Base-by-base conservation (phyloP, 2,329 filamentous ascomycete species). In the Calycina marina region DNA sequence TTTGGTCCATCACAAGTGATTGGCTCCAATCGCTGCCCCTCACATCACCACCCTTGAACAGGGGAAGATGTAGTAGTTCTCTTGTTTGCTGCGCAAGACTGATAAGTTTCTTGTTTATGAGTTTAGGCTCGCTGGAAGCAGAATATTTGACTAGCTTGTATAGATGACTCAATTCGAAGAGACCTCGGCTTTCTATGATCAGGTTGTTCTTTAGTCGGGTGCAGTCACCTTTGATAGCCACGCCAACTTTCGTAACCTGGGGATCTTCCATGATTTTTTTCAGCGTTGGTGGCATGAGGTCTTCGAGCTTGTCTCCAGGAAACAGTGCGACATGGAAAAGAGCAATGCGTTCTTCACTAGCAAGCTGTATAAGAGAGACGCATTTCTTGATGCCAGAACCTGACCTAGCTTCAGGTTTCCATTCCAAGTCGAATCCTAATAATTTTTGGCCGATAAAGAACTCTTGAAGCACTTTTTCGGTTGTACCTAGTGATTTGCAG, bases 401-500 rank as follows among this genome's bases (percentile, higher is more conserved):
- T 13, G 52, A 61, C 4, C 50, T 58, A 0, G 71, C 63, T 4
- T 66, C 59, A 1, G 61, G 42, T 32, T 72, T 64, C 86, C 88
- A 94, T 58, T 94, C 88, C 40, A 94, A 65, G 48, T 94, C 86
- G 39, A 94, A 84, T 0, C 86, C 86, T n/a, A 94, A 52, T 2
- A 92, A 56, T 24, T 70, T 62, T 47, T 90, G 72, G 15, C 66
- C 43, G 24, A 74, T 49, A 44, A 94, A 93, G 36, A 77, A 64
- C 36, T 68, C 54, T 12, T 69, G 60, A 37, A 72, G 62, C 5
- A 80, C 66, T 4, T 60, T 56, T 51, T 94, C 83, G 12, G 79
- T 77, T 3, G 69, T 70, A 20, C 71, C 60, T 27, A 65, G 67
- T 35, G 62, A 77, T 30, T 60, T 72, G 60, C 84, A 93, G 54